A percentile compares a stretch with the other conserved stretches of the same genome.
Evolutionary conservation across 2,329 filamentous ascomycete genomes (phyloP).

Genomic region (Shiraia sp.): DNA sequence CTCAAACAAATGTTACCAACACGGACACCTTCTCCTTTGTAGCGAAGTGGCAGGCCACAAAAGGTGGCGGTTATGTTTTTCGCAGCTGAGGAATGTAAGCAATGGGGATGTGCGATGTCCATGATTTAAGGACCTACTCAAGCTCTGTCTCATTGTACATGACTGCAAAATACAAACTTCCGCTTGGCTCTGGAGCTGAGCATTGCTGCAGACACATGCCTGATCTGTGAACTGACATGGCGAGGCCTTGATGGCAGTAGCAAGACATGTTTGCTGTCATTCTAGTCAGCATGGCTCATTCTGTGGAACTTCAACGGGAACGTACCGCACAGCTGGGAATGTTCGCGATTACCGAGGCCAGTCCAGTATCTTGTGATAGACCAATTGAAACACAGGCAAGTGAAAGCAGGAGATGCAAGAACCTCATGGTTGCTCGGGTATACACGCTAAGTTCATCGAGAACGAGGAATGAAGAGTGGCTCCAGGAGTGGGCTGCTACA

Average conservation of each 20-base stretch:
- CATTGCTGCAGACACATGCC: conserved; percentile 16
- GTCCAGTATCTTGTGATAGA: conserved; percentile 1
- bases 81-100: conserved; percentile 26
- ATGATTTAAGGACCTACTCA: conserved; percentile 6
- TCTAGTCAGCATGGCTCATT: not conserved
- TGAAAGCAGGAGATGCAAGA: not conserved
- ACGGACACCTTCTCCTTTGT: conserved; percentile 34
- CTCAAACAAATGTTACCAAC: conserved; percentile 34
- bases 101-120: not conserved
- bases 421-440: not conserved
- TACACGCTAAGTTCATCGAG: not conserved
- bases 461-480: too few species aligned
- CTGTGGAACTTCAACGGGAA: not conserved
- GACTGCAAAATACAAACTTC: conserved; percentile 13
- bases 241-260: conserved; percentile 9
- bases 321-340: conserved; percentile 12
- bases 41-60: conserved; percentile 41
- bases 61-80: conserved; percentile 45
- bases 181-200: conserved; percentile 3
- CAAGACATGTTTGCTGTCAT: conserved; percentile 15
- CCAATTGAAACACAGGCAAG: not conserved
- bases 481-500: too few species aligned
- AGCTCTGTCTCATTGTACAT: conserved; percentile 11
- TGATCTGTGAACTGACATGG: conserved; percentile 13
- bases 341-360: not conserved